Evolutionary conservation across 768 basidiomycete genomes (phyloP).

Genomic region (Collybia nuda): DNA sequence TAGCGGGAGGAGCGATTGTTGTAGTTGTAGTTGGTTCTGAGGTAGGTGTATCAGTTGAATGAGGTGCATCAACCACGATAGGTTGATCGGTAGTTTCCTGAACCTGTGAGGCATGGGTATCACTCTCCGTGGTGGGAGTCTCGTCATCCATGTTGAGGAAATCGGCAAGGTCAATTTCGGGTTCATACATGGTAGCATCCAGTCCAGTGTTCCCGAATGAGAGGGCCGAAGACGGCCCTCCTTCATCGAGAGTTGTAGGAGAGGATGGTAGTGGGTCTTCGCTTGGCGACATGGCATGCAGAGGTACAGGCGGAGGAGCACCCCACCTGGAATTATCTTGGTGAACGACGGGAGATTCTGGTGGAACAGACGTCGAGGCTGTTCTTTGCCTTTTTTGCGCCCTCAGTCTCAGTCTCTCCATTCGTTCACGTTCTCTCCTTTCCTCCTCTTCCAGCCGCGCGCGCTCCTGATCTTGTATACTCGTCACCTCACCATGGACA

Average conservation of each 20-base stretch:
- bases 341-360: constrained; percentile 64
- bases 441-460: constrained; percentile 69
- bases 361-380: constrained; percentile 62
- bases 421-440: constrained; percentile 66
- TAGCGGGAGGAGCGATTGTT: no score
- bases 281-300: constrained; percentile 38
- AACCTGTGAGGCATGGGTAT: constrained; percentile 17
- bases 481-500: constrained; percentile 48
- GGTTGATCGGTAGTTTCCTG: constrained; percentile 7
- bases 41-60: constrained; percentile 7
- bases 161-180: constrained; percentile 72
- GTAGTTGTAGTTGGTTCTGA: constrained; percentile 21
- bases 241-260: background rate
- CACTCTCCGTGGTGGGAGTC: constrained; percentile 26
- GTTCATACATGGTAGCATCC: constrained; percentile 43
- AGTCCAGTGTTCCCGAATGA: constrained; percentile 24
- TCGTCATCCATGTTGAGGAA: constrained; percentile 80
- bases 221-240: constrained; percentile 5
- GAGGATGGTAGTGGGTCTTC: constrained; percentile 23
- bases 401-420: constrained; percentile 61
- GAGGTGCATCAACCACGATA: constrained; percentile 15
- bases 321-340: constrained; percentile 56
- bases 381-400: constrained; percentile 48
- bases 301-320: constrained; percentile 56
- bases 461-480: constrained; percentile 49